Evolutionary conservation across 768 basidiomycete species (phyloP).

Genomic region (Tylopilus subfusipes): DNA sequence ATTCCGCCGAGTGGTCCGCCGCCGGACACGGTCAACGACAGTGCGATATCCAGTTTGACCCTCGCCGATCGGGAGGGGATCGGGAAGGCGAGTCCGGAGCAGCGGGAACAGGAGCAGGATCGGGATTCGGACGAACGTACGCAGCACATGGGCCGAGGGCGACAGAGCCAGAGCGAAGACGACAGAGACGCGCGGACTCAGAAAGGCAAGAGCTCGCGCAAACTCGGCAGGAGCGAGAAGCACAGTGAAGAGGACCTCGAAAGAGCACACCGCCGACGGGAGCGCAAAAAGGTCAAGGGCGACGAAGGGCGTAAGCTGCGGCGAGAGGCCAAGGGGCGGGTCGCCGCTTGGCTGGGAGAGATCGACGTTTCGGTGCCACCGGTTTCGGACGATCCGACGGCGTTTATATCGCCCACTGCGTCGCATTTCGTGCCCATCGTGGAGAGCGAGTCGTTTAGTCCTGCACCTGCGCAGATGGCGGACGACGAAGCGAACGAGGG

Average conservation of each 20-base stretch:
- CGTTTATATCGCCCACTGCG: constrained; percentile 32
- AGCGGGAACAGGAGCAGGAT: constrained; percentile 29
- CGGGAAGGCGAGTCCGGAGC: constrained; percentile 11
- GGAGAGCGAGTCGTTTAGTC: constrained; percentile 22
- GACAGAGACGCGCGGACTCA: constrained; percentile 31
- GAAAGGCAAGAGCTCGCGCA: constrained; percentile 25
- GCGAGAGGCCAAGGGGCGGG: constrained; percentile 59
- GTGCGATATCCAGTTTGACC: constrained; percentile 47
- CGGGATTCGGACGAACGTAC: constrained; percentile 33
- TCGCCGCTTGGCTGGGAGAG: constrained; percentile 74
- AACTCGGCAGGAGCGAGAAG: constrained; percentile 23
- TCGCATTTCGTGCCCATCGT: constrained; percentile 29
- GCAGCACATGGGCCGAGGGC: constrained; percentile 25
- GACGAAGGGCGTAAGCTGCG: constrained; percentile 38
- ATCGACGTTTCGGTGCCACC: constrained; percentile 58
- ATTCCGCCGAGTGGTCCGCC: constrained; percentile 33
- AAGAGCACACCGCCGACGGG: constrained; percentile 20
- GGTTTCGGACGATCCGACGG: constrained; percentile 35
- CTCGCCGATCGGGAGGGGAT: constrained; percentile 32
- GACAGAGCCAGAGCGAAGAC: constrained; percentile 29
- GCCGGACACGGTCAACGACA: constrained; percentile 36
- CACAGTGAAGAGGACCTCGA: constrained; percentile 29
- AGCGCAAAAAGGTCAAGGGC: constrained; percentile 31
- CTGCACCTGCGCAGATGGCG: constrained; percentile 7
- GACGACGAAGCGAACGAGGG: background rate